Base-by-base conservation (phyloP, 768 basidiomycete genomes). In the Vishniacozyma victoriae region DNA sequence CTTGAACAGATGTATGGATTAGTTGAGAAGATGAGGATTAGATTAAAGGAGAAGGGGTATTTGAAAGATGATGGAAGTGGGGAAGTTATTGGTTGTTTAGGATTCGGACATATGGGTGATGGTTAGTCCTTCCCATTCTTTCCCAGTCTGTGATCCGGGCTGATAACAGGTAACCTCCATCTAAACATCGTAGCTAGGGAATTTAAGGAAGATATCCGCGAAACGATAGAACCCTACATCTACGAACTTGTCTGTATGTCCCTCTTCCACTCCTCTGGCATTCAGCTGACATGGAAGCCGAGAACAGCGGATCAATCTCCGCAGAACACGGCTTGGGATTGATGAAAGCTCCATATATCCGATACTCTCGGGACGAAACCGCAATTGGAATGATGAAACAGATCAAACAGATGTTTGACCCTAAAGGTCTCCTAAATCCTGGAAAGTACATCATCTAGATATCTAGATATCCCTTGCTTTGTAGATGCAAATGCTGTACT, bases 101-200 rank as follows among this genome's bases (percentile, higher is more conserved):
- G 93, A 9, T 99, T 87, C 60, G 93, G 93, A 5, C 93, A 99
- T 70, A 83, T 96, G 44, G 93, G 93, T 18, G 93, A 99, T 73
- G 90, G 92, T 84, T 63, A 62, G 82, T 74, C 20, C 20, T n/a
- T 18, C 13, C 4, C n/a, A 33, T 9, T 33, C 29, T 9, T 33
- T 33, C 9, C 9, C 29, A 33, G 29, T 33, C 16, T 20, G 26
- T 24, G 31, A 46, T 7, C 35, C 16, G 20, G 22, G 26, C n/a
- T 25, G 25, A 16, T 19, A 13, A 13, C 50, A 91, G 90, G 90
- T 14, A 97, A 99, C 67, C 72, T 99, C 42, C 93, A 99, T 67
- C 70, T 99, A 63, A 99, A 99, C 67, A 79, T 90, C 35, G 79
- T 88, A 16, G 90, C 92, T 0, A 78, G 82, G 25, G 76, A 80